Evolutionary conservation across 768 basidiomycete species (phyloP), one percentile per base, ranked within the genome.

Genomic region (Hemileccinum impolitum): DNA sequence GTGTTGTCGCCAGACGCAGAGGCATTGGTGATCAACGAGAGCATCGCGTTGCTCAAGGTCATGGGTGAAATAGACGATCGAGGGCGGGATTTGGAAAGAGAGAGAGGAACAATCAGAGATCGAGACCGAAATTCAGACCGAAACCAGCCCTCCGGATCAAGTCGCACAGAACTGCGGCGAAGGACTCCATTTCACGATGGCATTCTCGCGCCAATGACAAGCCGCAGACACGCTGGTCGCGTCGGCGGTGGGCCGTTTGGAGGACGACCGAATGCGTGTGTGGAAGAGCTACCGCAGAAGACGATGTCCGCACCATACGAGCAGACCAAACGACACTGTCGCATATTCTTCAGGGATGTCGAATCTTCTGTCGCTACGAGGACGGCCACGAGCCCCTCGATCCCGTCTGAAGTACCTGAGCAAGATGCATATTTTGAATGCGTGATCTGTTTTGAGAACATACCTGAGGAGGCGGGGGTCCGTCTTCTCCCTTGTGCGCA

Each of bases 361-460:
- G 47, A 30, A 39, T 42, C 36, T 10, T 14, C 45, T 39, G 9
- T 39, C 6, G 21, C 26, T n/a, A 18, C 37, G 19, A 48, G 18
- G 21, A 10, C 21, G 21, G 38, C 31, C 14, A 9, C 39, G 14
- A 52, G 30, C 31, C n/a, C 37, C 26, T 52, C 56, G 17, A 14
- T 34, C 17, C 39, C 47, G 5, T 46, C 43, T 3, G 36, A 38
- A 39, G 34, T 25, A 5, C 44, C 62, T 8, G 37, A 48, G 17
- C 43, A 51, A 45, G 57, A 50, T 28, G 18, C 39, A 3, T 39
- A 8, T 26, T 82, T 82, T 51, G 63, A 72, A 45, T 87, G 84
- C 57, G 67, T 71, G 23, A 66, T 85, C 19, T 87, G 84, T 59
- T 67, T 78, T 47, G 84, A 86, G 12, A 52, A 65, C 17, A 63